Conservation (phyloP, 495 filamentous ascomycete species). For the Neurospora tetraspora region DNA sequence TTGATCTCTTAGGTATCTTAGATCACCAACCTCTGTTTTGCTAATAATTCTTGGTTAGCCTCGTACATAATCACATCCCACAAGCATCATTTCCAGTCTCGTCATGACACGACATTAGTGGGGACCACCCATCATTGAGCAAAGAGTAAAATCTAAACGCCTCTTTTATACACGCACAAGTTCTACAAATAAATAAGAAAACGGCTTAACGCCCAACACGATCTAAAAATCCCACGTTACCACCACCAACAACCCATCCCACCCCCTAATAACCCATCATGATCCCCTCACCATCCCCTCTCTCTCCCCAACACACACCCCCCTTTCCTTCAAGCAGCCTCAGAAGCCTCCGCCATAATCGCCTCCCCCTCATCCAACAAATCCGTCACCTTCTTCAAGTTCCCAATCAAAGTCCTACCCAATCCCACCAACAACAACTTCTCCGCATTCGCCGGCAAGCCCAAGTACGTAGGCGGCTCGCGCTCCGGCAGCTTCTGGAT, state of each 20-base stretch:
- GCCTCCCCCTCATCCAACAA: slow-evolving; percentile 92
- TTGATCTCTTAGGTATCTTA: too few species aligned
- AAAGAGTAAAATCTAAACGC: background rate
- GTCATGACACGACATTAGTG: background rate
- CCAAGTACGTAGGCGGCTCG: slow-evolving; percentile 95
- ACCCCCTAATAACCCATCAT: background rate
- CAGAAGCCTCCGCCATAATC: slow-evolving; percentile 56
- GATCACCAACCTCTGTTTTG: too few species aligned
- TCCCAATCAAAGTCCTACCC: slow-evolving; percentile 73
- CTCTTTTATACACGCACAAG: background rate
- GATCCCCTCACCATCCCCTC: background rate
- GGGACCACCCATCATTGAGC: background rate
- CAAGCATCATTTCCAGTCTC: background rate
- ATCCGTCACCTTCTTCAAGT: slow-evolving; percentile 71
- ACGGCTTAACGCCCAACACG: background rate
- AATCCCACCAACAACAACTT: slow-evolving; percentile 88
- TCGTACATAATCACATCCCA: background rate
- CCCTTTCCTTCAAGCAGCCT: background rate
- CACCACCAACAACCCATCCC: background rate
- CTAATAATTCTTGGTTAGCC: too few species aligned
- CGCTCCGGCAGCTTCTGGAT: slow-evolving; percentile 86
- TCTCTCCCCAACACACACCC: background rate
- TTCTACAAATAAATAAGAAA: background rate
- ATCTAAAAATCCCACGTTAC: background rate
- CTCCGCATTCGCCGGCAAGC: slow-evolving; percentile 91